These are phyloP conservation scores for Wickerhamiella hasegawae DNA, from an alignment of 805 yeast species.

Conservation along the genomic window DNA sequence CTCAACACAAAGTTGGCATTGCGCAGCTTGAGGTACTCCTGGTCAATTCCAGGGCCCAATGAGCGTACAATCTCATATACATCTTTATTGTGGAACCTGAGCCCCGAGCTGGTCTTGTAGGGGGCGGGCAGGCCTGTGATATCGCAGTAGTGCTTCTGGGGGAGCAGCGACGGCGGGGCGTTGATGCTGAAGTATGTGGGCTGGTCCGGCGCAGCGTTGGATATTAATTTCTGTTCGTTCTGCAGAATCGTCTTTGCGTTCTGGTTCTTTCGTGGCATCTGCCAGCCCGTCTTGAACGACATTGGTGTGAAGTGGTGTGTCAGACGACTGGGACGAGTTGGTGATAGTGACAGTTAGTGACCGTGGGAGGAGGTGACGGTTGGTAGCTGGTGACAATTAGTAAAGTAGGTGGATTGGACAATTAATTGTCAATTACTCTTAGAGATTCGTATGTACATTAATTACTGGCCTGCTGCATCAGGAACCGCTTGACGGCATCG, in stretches of 20 bases:
- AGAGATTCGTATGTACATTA: not conserved
- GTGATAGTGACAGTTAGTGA: too few species aligned
- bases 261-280: conserved; percentile 48
- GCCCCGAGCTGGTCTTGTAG: conserved; percentile 58
- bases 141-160: conserved; percentile 77
- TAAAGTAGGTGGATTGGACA: too few species aligned
- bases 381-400: not conserved
- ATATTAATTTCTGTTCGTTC: conserved; percentile 63
- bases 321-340: too few species aligned
- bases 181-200: conserved; percentile 56
- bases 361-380: too few species aligned
- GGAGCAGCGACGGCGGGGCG: conserved; percentile 79
- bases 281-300: conserved; percentile 45
- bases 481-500: conserved; percentile 48
- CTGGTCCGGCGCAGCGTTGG: conserved; percentile 23
- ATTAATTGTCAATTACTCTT: too few species aligned
- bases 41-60: conserved; percentile 84
- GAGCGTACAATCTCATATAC: conserved; percentile 59
- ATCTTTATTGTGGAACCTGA: conserved; percentile 71
- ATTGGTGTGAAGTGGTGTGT: too few species aligned
- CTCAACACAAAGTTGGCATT: conserved; percentile 78
- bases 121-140: conserved; percentile 74
- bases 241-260: conserved; percentile 53
- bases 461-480: conserved; percentile 40
- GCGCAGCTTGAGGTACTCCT: conserved; percentile 73